Base-by-base conservation (phyloP, 305 asterid species). In the Nicotiana rustica region DNA sequence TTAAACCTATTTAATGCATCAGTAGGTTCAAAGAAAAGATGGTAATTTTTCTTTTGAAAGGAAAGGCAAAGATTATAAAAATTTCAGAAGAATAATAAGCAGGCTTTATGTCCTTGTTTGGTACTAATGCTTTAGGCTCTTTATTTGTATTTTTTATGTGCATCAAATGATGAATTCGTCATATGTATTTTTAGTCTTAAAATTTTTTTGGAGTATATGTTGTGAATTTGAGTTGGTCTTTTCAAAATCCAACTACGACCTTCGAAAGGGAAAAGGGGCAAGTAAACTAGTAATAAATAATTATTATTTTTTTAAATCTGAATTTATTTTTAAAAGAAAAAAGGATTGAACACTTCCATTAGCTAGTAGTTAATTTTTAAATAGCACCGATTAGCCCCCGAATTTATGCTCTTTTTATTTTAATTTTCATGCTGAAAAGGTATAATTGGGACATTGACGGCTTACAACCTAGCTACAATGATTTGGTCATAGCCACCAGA, bases 181-280 rank as follows among this genome's bases (percentile, higher is more conserved):
- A 21, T 62, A 3, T 10, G 4, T 61, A 4, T 19, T 41, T 41
- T 41, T 41, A 2, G 49, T 41, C 49, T 0, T 41, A 41, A 41
- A 41, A 61, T 19, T 9, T 61, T 33, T 19, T 61, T 62, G 35
- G 67, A 21, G 67, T 0, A 62, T 29, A 31, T 62, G 35, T 19
- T 62, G 29, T 62, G 67, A 62, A 62, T 19, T 62, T 62, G 35
- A 62, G 15, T 62, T 62, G 67, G 33, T 62, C 35, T 19, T 8
- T 70, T 41, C 78, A 70, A 12, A 69, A 41, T 69, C 77, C 10
- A 69, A 31, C 59, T 8, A 18, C 6, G 14, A 5, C 10, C 3
- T 69, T 38, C 44, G 57, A 41, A 69, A 68, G 56, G 77, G 33
- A 18, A 35, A 66, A 69, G 21, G 55, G 78, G 17, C 18, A 70